These are phyloP conservation scores for Ogataea ganodermae DNA, from an alignment of 805 yeast species.

Conservation along the genomic window DNA sequence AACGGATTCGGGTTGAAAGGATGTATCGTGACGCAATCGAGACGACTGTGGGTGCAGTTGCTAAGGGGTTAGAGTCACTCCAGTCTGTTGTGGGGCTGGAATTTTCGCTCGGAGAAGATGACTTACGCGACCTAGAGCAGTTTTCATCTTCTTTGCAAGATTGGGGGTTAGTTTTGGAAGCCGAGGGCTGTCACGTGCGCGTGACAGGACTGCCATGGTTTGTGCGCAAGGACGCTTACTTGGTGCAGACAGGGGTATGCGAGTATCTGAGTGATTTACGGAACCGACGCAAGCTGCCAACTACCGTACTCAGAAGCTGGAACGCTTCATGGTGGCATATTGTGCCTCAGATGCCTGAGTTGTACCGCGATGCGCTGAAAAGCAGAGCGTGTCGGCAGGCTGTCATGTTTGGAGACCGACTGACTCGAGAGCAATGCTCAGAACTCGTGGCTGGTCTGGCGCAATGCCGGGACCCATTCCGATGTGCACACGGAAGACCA, in stretches of 20 bases:
- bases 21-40: slow-evolving; percentile 41
- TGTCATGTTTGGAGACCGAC: slow-evolving; percentile 65
- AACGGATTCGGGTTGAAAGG: slow-evolving; percentile 63
- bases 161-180: slow-evolving; percentile 46
- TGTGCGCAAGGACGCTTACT: slow-evolving; percentile 21
- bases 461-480: slow-evolving; percentile 62
- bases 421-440: slow-evolving; percentile 47
- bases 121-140: slow-evolving; percentile 35
- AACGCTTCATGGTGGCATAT: slow-evolving; percentile 39
- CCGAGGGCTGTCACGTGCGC: not conserved
- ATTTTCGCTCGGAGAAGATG: slow-evolving; percentile 33
- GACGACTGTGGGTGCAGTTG: slow-evolving; percentile 17
- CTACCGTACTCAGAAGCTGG: not conserved
- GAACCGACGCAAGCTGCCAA: slow-evolving; percentile 29
- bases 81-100: slow-evolving; percentile 3
- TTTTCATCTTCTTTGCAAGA: slow-evolving; percentile 31
- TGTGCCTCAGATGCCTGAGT: slow-evolving; percentile 48
- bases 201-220: not conserved
- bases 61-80: not conserved
- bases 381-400: slow-evolving; percentile 70
- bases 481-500: slow-evolving; percentile 88
- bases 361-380: slow-evolving; percentile 52
- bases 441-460: slow-evolving; percentile 44
- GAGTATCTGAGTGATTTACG: slow-evolving; percentile 48
- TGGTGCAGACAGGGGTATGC: slow-evolving; percentile 41